Percentiles rank a stretch among this genome's conserved stretches.
phyloP scores from a whole-genome alignment of 2,329 filamentous ascomycete genomes.

The Septoria petroselini region DNA sequence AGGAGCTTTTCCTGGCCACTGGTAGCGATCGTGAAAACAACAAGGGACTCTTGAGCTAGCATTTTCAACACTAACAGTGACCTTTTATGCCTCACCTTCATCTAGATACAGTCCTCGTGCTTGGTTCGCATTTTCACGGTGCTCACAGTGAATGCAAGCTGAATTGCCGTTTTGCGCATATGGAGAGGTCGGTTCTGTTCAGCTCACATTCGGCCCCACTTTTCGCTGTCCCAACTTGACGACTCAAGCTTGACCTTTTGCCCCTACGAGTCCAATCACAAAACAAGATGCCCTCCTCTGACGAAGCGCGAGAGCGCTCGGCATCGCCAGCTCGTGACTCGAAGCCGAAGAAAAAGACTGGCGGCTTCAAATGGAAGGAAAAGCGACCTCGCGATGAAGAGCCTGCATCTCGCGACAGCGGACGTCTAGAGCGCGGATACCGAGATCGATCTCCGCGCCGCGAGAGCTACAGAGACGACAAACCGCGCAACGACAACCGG shows the following conservation, averaged over 20 bases:
- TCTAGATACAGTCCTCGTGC: too few relatives aligned
- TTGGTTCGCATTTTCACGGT: too few relatives aligned
- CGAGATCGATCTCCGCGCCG: slow-evolving; percentile 36
- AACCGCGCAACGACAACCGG: slow-evolving; percentile 17
- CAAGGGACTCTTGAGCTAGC: too few relatives aligned
- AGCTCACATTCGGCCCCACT: neutral
- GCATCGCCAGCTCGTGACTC: slow-evolving; percentile 34
- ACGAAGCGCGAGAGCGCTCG: slow-evolving; percentile 26
- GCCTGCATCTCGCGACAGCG: slow-evolving; percentile 23
- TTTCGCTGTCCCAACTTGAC: neutral
- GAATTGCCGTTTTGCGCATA: too few relatives aligned
- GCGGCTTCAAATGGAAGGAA: slow-evolving; percentile 41
- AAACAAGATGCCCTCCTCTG: slow-evolving; percentile 22
- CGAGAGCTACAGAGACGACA: slow-evolving; percentile 30
- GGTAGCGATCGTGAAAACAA: too few relatives aligned
- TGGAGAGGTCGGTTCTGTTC: neutral
- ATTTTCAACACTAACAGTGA: too few relatives aligned
- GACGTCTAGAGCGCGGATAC: slow-evolving; percentile 36
- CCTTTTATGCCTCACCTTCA: too few relatives aligned
- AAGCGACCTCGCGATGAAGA: slow-evolving; percentile 31
- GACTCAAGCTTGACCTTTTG: neutral
- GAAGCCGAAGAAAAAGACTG: slow-evolving; percentile 34
- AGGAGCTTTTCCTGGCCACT: too few relatives aligned
- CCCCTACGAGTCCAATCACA: too few relatives aligned
- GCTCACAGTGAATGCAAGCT: too few relatives aligned